A percentile compares a stretch with the other conserved stretches of the same genome.
Conservation (phyloP, 495 filamentous ascomycete genomes). For the Podospora conica region DNA sequence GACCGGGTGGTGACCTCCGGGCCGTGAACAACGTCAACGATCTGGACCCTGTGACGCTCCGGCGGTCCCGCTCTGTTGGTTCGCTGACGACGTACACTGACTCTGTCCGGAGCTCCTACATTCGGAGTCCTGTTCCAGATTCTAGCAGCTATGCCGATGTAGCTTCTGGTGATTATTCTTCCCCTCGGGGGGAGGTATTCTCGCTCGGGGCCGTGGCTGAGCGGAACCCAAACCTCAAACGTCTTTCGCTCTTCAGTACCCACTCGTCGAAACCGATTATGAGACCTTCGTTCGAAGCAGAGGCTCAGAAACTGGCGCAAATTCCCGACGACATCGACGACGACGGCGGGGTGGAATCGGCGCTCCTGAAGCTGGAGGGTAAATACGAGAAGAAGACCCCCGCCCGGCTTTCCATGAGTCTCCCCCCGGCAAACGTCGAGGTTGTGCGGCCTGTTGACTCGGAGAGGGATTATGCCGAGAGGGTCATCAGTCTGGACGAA, state of each 20-base stretch:
- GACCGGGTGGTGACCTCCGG: conserved; percentile 84
- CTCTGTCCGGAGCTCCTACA: conserved; percentile 58
- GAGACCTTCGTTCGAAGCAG: conserved; percentile 82
- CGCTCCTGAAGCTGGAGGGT: conserved; percentile 87
- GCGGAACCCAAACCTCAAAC: conserved; percentile 33
- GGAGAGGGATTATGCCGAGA: conserved; percentile 11
- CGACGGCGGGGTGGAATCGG: conserved; percentile 90
- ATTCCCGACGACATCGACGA: conserved; percentile 78
- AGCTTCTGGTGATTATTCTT: conserved; percentile 35
- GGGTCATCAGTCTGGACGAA: conserved; percentile 28
- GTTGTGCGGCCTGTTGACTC: conserved; percentile 13
- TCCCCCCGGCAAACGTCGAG: conserved; percentile 17
- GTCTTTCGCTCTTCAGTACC: conserved; percentile 61
- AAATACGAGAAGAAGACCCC: conserved; percentile 56
- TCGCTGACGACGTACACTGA: conserved; percentile 65
- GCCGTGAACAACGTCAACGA: conserved; percentile 71
- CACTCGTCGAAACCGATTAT: conserved; percentile 71
- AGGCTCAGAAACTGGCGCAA: conserved; percentile 79
- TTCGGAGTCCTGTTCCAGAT: conserved; percentile 33
- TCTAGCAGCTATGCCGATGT: conserved; percentile 41
- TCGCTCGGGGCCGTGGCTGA: conserved; percentile 55
- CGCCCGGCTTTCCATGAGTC: conserved; percentile 36
- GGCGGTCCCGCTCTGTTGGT: conserved; percentile 62
- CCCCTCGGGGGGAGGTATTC: conserved; percentile 38
- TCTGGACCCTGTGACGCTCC: conserved; percentile 45